Evolutionary conservation across 148 eudicot genomes (phyloP), one percentile per base, ranked within the genome.

Genomic region (Rhododendron ferrugineum): DNA sequence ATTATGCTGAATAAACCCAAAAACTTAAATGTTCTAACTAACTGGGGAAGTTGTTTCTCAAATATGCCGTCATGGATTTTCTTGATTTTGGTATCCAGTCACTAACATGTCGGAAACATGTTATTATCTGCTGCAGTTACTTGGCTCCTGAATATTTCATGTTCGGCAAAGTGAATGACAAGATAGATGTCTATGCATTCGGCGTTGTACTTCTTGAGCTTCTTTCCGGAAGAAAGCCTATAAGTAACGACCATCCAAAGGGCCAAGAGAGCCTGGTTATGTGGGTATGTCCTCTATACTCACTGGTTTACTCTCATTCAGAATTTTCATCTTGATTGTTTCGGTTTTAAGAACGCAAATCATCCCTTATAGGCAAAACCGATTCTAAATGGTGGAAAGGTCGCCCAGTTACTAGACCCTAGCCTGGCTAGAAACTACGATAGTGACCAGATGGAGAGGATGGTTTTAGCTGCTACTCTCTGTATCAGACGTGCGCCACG

Each of bases 191-290:
- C 28, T 97, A 94, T 88, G 99, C 99, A 49, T 97, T 86, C 44
- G 99, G 99, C 11, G 99, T 97, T 91, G 98, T 97, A 78, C 98
- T 97, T 84, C 99, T 97, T n/a, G 99, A 97, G 96, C 96, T 97
- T 88, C 91, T 97, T 64, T 91, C 99, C 0, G 99, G 99, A 82
- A 94, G 95, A 88, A 95, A 93, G 83, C 98, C 98, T 60, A 93
- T 97, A 82, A 89, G 92, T 88, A 88, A 76, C 82, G 96, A 90
- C 83, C 89, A 82, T 30, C 94, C 95, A 60, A 95, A 95, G 86
- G 98, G 96, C 80, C 91, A 94, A 84, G 93, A 94, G 89, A 97
- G 99, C 92, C 89, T 97, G 85, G 96, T 97, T 84, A 90, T 94
- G 93, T 97, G 99, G 99, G 99, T 97, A 88, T 73, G 98, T 88